Evolutionary conservation across 352 stramenopile genomes (phyloP).

Genomic region (Globisporangium sylvaticum): DNA sequence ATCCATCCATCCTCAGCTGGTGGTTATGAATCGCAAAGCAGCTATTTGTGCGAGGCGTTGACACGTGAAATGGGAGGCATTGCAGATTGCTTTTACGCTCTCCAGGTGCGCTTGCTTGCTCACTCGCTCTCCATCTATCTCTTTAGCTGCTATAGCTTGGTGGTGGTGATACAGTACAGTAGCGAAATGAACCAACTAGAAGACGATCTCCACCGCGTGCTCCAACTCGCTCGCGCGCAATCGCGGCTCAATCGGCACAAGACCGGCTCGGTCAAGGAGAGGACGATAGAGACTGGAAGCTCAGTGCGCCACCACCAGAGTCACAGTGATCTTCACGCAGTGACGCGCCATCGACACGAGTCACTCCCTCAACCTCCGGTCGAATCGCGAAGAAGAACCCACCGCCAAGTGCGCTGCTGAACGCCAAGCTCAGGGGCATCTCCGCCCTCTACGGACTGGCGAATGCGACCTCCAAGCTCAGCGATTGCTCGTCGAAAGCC

Average conservation of each 20-base stretch:
- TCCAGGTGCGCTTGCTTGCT: background rate
- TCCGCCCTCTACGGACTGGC: conserved; percentile 34
- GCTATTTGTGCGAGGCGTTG: background rate
- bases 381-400: background rate
- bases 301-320: background rate
- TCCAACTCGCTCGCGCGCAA: conserved; percentile 31
- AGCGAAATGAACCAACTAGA: conserved; percentile 22
- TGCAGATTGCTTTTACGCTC: background rate
- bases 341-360: conserved; percentile 31
- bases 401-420: conserved; percentile 18
- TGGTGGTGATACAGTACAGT: background rate
- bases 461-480: conserved; percentile 19
- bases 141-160: background rate
- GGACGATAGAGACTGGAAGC: background rate
- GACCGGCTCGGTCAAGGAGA: background rate
- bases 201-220: conserved; percentile 53
- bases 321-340: background rate
- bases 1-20: too few relatives aligned
- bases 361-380: background rate
- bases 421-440: conserved; percentile 27
- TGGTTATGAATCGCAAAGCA: background rate
- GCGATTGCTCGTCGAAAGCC: conserved; percentile 17
- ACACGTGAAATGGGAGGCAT: background rate
- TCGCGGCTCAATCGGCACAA: background rate
- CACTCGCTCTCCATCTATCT: background rate